These are phyloP conservation scores for Tricharina praecox DNA, from an alignment of 495 filamentous ascomycete species.

Conservation along the genomic window DNA sequence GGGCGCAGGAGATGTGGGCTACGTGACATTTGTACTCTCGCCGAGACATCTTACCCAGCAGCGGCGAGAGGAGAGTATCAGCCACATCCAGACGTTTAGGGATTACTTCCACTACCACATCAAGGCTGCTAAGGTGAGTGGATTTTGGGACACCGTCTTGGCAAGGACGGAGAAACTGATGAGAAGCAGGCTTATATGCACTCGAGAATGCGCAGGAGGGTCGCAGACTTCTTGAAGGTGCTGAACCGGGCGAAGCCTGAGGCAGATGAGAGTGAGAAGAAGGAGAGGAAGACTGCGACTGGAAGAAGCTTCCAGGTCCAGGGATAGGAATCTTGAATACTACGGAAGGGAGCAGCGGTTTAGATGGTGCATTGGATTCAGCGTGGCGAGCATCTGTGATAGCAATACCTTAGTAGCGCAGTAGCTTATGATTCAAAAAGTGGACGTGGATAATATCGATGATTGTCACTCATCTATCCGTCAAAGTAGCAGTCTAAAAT, in stretches of 20 bases:
- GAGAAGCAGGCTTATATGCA: conserved; percentile 73
- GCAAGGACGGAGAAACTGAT: not conserved
- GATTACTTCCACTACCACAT: conserved; percentile 99
- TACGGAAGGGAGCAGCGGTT: not conserved
- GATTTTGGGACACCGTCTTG: not conserved
- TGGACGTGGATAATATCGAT: no score
- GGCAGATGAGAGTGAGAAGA: conserved; percentile 78
- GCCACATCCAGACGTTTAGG: conserved; percentile 97
- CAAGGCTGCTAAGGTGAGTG: conserved; percentile 77
- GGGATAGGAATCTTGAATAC: conserved; percentile 10
- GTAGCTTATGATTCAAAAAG: no score
- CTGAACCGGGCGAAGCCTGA: conserved; percentile 76
- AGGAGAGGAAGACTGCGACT: conserved; percentile 94
- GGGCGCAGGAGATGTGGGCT: conserved; percentile 87
- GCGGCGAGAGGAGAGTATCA: conserved; percentile 82
- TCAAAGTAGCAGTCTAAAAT: no score
- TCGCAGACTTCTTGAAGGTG: conserved; percentile 90
- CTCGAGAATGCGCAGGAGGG: conserved; percentile 88
- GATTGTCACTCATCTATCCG: no score
- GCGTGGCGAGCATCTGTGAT: no score
- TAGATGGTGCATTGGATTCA: not conserved
- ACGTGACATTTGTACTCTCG: conserved; percentile 96
- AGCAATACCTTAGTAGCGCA: no score
- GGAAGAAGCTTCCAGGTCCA: conserved; percentile 82
- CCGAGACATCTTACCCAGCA: conserved; percentile 58